Base-by-base conservation (phyloP, 225 moss, liverwort and hornwort species). In the Physcomitrium patens region DNA sequence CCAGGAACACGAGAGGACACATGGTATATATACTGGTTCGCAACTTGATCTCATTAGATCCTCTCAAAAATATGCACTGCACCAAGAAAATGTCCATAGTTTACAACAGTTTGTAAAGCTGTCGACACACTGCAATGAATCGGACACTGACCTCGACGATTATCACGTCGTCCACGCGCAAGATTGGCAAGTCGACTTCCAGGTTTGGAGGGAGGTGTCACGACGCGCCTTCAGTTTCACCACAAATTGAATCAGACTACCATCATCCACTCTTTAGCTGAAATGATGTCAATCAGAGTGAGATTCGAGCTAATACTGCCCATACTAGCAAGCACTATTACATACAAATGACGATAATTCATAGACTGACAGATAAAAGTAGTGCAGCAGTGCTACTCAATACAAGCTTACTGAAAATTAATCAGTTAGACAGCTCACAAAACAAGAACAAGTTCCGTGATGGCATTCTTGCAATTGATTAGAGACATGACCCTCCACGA, bases 181-280 rank as follows among this genome's bases (percentile, higher is more conserved):
- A 89, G 90, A 78, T 67, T 84, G 65, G 87, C 91, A 75, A 96
- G 89, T 70, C 91, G 87, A 80, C 82, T 92, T 76, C 87, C 88
- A 81, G 94, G 71, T 80, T 88, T 96, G 62, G 92, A 82, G 37
- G 94, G 89, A 73, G 96, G 87, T 80, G 92, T 92, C 79, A 87
- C 86, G 59, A 89, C 88, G 43, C 96, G 89, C 91, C 96, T 96
- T 75, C 73, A 80, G 59, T 80, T 73, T 57, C 65, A 84, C 10
- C 55, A 58, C 72, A 68, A n/a, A 76, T 12, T 51, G 28, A 78
- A 28, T 74, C 27, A 77, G 67, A 70, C 41, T 60, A 74, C 47
- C 28, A 24, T 54, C 66, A 37, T 37, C 0, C 67, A 75, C 16
- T 75, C 78, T 75, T 58, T 24, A 13, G 9, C 60, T 14, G n/a